A percentile compares a stretch with the other conserved stretches of the same genome.
phyloP scores from a whole-genome alignment of 2,329 filamentous ascomycete genomes.

The Proliferodiscus dingleyae region DNA sequence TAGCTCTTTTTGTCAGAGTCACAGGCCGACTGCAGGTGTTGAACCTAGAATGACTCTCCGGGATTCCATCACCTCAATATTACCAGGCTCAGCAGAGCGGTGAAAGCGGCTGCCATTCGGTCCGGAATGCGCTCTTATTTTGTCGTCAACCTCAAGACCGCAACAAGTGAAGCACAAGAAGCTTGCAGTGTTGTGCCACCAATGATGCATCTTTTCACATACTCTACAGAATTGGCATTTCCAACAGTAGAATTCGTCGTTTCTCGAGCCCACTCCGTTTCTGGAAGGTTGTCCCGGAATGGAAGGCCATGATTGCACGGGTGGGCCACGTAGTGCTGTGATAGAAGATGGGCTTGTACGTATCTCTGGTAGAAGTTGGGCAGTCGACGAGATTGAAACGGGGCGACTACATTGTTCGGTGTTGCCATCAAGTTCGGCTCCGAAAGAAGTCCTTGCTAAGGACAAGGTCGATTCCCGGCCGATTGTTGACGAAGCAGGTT shows the following conservation, averaged over 20 bases:
- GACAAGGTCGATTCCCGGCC: not conserved
- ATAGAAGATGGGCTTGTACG: conserved; percentile 1
- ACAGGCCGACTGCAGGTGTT: not conserved
- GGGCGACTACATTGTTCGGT: not conserved
- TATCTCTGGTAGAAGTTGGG: conserved; percentile 13
- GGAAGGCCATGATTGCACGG: not conserved
- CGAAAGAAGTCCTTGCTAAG: not conserved
- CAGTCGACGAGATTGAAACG: conserved; percentile 15
- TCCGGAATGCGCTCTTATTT: not conserved
- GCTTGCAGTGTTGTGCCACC: conserved; percentile 14
- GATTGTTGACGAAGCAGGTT: not conserved
- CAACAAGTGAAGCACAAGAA: conserved; percentile 25
- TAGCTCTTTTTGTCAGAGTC: not conserved
- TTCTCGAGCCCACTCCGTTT: not conserved
- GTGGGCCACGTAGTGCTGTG: not conserved
- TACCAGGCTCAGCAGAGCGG: not conserved
- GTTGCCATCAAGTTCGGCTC: not conserved
- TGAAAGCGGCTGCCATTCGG: not conserved
- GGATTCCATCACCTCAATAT: not conserved
- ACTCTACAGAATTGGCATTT: conserved; percentile 22
- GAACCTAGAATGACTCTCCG: not conserved
- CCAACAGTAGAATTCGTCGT: conserved; percentile 21
- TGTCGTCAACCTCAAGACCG: conserved; percentile 23
- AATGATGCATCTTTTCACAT: conserved; percentile 19
- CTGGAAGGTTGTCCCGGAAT: not conserved